phyloP scores from a whole-genome alignment of 1,139 yeast species.

The Pichia terricola region DNA sequence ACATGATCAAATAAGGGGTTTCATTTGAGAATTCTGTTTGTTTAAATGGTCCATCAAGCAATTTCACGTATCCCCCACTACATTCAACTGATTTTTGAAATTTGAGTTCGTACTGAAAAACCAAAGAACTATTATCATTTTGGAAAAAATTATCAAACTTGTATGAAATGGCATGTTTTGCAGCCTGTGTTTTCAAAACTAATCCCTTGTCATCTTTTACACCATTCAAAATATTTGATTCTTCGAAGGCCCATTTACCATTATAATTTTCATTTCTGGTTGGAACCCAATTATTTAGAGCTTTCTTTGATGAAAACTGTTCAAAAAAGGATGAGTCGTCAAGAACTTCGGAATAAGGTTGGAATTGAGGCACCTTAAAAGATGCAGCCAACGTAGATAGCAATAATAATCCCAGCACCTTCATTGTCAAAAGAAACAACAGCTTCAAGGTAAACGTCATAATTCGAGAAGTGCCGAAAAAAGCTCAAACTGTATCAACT shows the following conservation, averaged over 20 bases:
- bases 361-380: background rate
- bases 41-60: constrained; percentile 30
- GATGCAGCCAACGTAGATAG: background rate
- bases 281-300: constrained; percentile 47
- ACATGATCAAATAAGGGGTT: constrained; percentile 78
- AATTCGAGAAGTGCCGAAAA: too few species aligned
- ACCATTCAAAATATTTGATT: constrained; percentile 46
- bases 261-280: constrained; percentile 46
- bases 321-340: constrained; percentile 48
- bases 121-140: constrained; percentile 54
- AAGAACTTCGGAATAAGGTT: constrained; percentile 26
- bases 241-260: constrained; percentile 71
- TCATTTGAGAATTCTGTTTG: constrained; percentile 46
- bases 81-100: constrained; percentile 67
- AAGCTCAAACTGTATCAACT: too few species aligned
- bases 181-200: constrained; percentile 64
- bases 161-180: constrained; percentile 70
- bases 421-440: too few species aligned
- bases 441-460: too few species aligned
- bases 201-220: constrained; percentile 60
- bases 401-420: background rate
- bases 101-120: constrained; percentile 83
- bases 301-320: constrained; percentile 47
- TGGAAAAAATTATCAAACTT: constrained; percentile 41
- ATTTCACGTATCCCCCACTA: constrained; percentile 83